phyloP scores from a whole-genome alignment of 2,329 filamentous ascomycete species.

The Penicillium expansum region DNA sequence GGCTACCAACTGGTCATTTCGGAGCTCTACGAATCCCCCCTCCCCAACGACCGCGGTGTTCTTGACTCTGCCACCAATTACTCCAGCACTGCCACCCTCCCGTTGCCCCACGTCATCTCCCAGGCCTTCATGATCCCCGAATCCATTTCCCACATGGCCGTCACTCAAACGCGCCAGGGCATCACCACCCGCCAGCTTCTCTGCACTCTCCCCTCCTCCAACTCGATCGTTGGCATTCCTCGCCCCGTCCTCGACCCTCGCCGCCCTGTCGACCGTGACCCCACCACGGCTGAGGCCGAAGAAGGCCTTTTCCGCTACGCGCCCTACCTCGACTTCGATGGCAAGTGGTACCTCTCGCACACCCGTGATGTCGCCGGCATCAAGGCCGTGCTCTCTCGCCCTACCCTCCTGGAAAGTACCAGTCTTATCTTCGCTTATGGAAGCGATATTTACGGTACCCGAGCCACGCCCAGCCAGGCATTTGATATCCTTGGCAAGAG shows the following conservation, averaged over 20 bases:
- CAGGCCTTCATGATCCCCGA: conserved; percentile 79
- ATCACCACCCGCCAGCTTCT: conserved; percentile 82
- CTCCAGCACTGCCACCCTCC: conserved; percentile 61
- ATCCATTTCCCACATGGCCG: conserved; percentile 73
- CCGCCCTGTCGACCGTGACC: conserved; percentile 79
- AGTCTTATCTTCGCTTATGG: conserved; percentile 86
- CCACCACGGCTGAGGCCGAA: conserved; percentile 72
- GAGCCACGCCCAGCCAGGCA: conserved; percentile 79
- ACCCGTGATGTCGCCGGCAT: conserved; percentile 77
- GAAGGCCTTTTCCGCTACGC: conserved; percentile 78
- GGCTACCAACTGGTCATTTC: conserved; percentile 83
- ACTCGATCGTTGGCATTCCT: conserved; percentile 75
- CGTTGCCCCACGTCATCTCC: conserved; percentile 71
- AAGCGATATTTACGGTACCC: conserved; percentile 77
- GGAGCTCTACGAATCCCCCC: conserved; percentile 84
- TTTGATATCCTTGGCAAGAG: conserved; percentile 93
- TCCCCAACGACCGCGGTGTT: conserved; percentile 79
- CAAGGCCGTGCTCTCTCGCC: conserved; percentile 67
- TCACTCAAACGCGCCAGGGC: conserved; percentile 87
- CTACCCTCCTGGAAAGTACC: conserved; percentile 85
- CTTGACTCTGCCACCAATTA: conserved; percentile 68
- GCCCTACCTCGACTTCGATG: conserved; percentile 78
- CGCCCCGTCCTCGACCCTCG: conserved; percentile 78
- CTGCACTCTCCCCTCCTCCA: conserved; percentile 69
- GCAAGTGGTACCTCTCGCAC: conserved; percentile 76